Base-by-base conservation (phyloP, 1,284 basidiomycete species). In the Malassezia caprae region DNA sequence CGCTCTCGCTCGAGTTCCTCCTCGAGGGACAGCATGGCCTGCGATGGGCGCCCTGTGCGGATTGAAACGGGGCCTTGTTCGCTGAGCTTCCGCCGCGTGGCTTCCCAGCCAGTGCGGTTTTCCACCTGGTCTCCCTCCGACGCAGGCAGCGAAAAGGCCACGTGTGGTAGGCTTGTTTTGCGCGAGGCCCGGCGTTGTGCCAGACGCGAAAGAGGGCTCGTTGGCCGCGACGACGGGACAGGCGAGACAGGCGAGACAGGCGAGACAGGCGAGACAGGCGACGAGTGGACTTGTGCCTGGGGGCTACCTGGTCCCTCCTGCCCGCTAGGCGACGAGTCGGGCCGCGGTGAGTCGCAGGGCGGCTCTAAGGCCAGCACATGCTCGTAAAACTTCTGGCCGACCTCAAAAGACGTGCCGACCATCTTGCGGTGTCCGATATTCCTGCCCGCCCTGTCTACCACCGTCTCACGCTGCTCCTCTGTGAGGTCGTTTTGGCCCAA, bases 381-480 rank as follows among this genome's bases (percentile, higher is more conserved):
- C 43, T 68, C 61, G 53, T 56, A 62, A 31, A 73, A 68, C 34
- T 63, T 53, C 28, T 57, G 42, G 19, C 72, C 72, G 8, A 73
- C 54, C 47, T 67, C 59, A 43, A 72, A 74, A 41, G 63, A 67
- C 26, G 58, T 48, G 8, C 72, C 72, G 12, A 72, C 62, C 68
- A 68, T 70, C 21, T 51, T 46, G 10, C 34, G 44, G n/a, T 50
- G 41, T 2, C 21, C 44, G 4, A 44, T 15, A 7, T 23, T 8
- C 6, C 17, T 39, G 3, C 24, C 23, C 12, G 34, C 6, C 8
- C 26, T 15, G 4, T 28, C 27, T 6, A 48, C 23, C 13, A 48
- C 15, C 2, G 8, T 15, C 23, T 48, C 30, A 8, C 46, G 31
- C 34, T 48, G 31, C 19, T 48, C 46, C 10, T 48, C 46, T 3